Base-by-base conservation (phyloP, 1,284 basidiomycete species). In the Ceratorhiza oryzae-sativae region DNA sequence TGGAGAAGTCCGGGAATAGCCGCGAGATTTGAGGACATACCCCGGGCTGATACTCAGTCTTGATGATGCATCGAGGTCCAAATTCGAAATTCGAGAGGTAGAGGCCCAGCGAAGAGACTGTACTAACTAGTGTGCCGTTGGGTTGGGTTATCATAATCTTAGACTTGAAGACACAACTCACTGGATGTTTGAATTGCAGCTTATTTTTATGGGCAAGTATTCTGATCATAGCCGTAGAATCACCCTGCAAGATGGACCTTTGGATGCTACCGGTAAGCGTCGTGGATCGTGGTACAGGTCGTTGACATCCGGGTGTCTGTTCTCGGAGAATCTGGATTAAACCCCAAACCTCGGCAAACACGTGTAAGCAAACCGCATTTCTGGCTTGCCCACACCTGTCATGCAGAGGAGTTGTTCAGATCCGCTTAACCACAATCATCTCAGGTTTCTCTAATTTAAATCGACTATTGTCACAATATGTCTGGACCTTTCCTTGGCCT, bases 371-470 rank as follows among this genome's bases (percentile, higher is more conserved):
- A 23, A 41, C 6, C 32, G 15, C 13, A 23, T 32, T 34, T 30
- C n/a, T 56, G 13, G 5, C 34, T 41, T 58, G 56, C 55, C 55
- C 56, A 39, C 39, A 20, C 56, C 56, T 58, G 34, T 20, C 56
- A 39, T 58, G 56, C 56, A 41, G 27, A n/a, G n/a, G n/a, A 10
- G 25, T 23, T 58, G 20, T 58, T 58, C 32, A 23, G 39, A 58
- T 58, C 56, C 18, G 4, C 53, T 23, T 53, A 18, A 30, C 30
- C 27, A 10, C 34, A 39, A 41, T 36, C 25, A 15, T 25, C 25
- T 27, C 51, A 5, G 42, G 3, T 3, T 45, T 18, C 10, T 18
- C 18, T 10, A 4, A 18, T 4, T 10, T 13, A 13, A 18, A 20
- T 25, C 30, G 3, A 36, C 23, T 23, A 34, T 18, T 63, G 34